Evolutionary conservation across 1,284 basidiomycete species (phyloP).

Genomic region (Tylopilus sp.): DNA sequence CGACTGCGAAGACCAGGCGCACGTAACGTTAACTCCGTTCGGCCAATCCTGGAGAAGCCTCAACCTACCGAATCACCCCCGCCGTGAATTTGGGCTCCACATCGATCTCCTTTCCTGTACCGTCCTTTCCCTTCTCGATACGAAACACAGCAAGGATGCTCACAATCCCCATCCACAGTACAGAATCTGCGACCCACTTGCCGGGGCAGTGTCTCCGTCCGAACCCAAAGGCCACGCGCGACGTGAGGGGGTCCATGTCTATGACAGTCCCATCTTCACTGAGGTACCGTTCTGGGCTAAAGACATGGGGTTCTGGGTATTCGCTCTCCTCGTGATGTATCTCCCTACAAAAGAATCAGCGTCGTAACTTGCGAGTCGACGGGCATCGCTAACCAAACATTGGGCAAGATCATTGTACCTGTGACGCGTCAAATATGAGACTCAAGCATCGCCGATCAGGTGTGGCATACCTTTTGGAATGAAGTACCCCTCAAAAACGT

Average conservation of each 20-base stretch:
- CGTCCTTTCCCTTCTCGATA: constrained; percentile 27
- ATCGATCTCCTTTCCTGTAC: constrained; percentile 22
- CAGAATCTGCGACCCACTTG: constrained; percentile 32
- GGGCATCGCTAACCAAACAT: constrained; percentile 29
- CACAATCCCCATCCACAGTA: constrained; percentile 34
- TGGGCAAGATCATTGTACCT: constrained; percentile 31
- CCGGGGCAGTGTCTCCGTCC: constrained; percentile 35
- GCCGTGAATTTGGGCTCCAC: constrained; percentile 32
- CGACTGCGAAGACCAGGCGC: constrained; percentile 22
- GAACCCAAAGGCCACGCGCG: constrained; percentile 32
- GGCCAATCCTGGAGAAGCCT: constrained; percentile 8
- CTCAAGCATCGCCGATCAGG: background rate
- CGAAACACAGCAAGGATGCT: constrained; percentile 31
- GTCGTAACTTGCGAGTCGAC: background rate
- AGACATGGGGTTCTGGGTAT: constrained; percentile 24
- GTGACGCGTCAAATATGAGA: constrained; percentile 1
- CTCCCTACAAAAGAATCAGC: constrained; percentile 14
- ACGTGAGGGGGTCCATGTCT: constrained; percentile 26
- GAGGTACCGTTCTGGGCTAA: constrained; percentile 29
- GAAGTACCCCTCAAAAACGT: constrained; percentile 32
- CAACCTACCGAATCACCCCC: constrained; percentile 30
- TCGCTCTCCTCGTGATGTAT: constrained; percentile 33
- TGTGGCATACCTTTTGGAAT: constrained; percentile 30
- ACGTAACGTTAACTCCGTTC: constrained; percentile 16
- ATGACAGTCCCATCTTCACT: constrained; percentile 22